A percentile compares a stretch with the other conserved stretches of the same genome.
phyloP scores from a whole-genome alignment of 257 asterid species.

The Jaltomata sinuosa region DNA sequence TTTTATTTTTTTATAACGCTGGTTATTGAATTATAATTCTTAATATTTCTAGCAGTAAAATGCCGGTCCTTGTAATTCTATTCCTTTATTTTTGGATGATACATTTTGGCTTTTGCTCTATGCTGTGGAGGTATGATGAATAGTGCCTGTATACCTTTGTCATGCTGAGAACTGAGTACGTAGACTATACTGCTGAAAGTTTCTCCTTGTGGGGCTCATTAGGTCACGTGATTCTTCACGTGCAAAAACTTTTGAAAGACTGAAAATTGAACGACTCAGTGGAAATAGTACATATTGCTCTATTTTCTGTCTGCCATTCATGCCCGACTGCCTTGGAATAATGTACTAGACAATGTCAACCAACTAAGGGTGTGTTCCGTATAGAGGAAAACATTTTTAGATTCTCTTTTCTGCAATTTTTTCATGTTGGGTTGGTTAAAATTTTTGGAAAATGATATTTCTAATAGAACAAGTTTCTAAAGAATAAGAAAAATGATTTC shows the following conservation, averaged over 20 bases:
- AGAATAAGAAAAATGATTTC: too few relatives aligned
- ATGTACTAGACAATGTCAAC: not conserved
- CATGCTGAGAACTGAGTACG: not conserved
- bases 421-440: too few relatives aligned
- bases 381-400: too few relatives aligned
- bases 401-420: too few relatives aligned
- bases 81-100: constrained; percentile 8
- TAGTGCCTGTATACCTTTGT: constrained; percentile 47
- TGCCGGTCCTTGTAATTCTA: constrained; percentile 16
- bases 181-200: not conserved
- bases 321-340: not conserved
- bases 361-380: too few relatives aligned
- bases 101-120: constrained; percentile 11
- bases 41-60: constrained; percentile 9
- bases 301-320: not conserved
- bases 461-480: too few relatives aligned
- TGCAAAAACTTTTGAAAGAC: not conserved
- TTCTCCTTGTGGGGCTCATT: not conserved
- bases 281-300: not conserved
- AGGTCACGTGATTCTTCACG: not conserved
- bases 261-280: not conserved
- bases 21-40: constrained; percentile 18
- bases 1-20: not conserved
- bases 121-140: constrained; percentile 17
- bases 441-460: too few relatives aligned